A percentile compares a stretch with the other conserved stretches of the same genome.
phyloP scores from a whole-genome alignment of 257 asterid genomes.

The Anisodus acutangulus region DNA sequence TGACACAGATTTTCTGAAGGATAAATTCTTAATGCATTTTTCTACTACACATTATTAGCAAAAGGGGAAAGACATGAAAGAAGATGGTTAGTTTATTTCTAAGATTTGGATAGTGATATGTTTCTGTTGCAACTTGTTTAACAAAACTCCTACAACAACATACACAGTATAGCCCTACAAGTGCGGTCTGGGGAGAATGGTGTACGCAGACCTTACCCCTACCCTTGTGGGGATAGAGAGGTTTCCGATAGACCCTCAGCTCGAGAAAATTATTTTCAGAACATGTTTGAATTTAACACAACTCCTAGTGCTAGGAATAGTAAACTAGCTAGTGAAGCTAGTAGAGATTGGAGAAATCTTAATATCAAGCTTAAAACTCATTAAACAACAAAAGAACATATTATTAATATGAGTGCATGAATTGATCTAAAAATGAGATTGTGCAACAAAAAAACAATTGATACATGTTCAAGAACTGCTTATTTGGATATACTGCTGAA shows the following conservation, averaged over 20 bases:
- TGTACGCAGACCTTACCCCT: too few relatives aligned
- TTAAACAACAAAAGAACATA: neutral
- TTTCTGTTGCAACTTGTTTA: neutral
- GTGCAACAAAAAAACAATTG: too few relatives aligned
- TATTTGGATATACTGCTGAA: neutral
- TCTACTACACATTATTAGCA: neutral
- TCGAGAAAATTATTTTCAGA: too few relatives aligned
- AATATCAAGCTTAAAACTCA: neutral
- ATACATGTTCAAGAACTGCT: constrained; percentile 11
- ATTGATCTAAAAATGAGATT: neutral
- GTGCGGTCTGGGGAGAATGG: too few relatives aligned
- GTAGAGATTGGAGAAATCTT: neutral
- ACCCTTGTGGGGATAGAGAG: too few relatives aligned
- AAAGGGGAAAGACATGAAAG: neutral
- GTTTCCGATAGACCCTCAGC: too few relatives aligned
- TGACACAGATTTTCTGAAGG: neutral
- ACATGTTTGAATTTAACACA: neutral
- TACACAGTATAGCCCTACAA: too few relatives aligned
- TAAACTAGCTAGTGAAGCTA: neutral
- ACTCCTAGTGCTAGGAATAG: neutral
- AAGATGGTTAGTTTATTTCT: neutral
- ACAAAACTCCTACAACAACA: too few relatives aligned
- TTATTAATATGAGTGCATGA: neutral
- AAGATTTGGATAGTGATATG: neutral
- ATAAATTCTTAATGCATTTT: neutral